Percentiles rank a stretch among this genome's conserved stretches.
phyloP scores from a whole-genome alignment of 23 red algal species.

The Gracilaria gracilis region DNA sequence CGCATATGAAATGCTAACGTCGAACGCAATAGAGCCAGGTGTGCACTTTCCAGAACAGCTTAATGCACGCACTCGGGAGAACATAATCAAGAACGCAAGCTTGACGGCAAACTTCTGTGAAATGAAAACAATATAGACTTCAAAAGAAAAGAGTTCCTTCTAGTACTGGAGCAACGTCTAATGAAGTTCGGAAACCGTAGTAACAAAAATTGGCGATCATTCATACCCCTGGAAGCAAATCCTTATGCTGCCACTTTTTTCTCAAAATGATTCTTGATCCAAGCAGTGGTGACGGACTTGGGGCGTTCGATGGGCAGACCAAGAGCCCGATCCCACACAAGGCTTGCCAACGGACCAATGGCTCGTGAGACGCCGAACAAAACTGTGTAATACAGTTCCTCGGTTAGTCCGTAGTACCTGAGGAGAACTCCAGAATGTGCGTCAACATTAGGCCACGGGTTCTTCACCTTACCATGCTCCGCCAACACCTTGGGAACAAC shows the following conservation, averaged over 20 bases:
- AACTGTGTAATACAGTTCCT: constrained; percentile 92
- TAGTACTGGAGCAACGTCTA: background rate
- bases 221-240: background rate
- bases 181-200: background rate
- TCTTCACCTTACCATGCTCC: constrained; percentile 97
- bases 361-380: constrained; percentile 93
- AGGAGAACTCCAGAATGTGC: constrained; percentile 95
- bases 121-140: background rate
- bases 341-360: constrained; percentile 82
- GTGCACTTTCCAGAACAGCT: constrained; percentile 62
- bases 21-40: constrained; percentile 17
- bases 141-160: background rate
- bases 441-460: constrained; percentile 99
- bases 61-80: background rate
- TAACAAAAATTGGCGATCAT: constrained; percentile 19
- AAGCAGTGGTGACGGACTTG: constrained; percentile 92
- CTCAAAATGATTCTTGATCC: constrained; percentile 87
- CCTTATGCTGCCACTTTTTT: constrained; percentile 21
- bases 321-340: constrained; percentile 98
- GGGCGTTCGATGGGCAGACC: constrained; percentile 91
- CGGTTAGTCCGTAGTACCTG: constrained; percentile 90
- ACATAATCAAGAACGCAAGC: constrained; percentile 42
- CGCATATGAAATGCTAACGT: constrained; percentile 17
- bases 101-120: constrained; percentile 40
- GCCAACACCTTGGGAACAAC: constrained; percentile 91